A percentile compares a stretch with the other conserved stretches of the same genome.
These are phyloP conservation scores for Diplocarpon rosae DNA, from an alignment of 2,329 filamentous ascomycete genomes.

Conservation along the genomic window DNA sequence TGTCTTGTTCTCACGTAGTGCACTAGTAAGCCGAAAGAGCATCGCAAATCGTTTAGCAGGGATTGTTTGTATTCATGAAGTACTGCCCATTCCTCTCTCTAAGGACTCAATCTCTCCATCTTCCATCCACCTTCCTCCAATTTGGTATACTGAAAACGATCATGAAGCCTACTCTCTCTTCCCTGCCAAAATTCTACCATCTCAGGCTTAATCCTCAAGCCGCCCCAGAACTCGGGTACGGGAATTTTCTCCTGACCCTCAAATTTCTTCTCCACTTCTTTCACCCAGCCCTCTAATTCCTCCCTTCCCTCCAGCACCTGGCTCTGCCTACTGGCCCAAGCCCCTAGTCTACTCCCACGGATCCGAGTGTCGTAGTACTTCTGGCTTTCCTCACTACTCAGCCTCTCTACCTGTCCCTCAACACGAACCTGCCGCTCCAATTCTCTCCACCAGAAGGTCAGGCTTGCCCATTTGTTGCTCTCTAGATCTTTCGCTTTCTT, in stretches of 20 bases:
- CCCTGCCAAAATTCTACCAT: slow-evolving; percentile 96
- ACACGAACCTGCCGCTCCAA: slow-evolving; percentile 85
- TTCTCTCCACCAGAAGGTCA: slow-evolving; percentile 86
- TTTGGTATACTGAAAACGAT: slow-evolving; percentile 78
- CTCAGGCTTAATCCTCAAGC: slow-evolving; percentile 73
- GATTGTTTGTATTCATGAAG: neutral
- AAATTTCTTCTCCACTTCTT: slow-evolving; percentile 66
- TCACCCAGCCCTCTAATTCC: slow-evolving; percentile 66
- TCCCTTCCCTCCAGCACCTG: slow-evolving; percentile 60
- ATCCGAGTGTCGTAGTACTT: slow-evolving; percentile 57
- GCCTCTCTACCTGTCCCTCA: slow-evolving; percentile 62
- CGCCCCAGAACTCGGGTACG: slow-evolving; percentile 91
- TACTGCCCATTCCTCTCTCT: slow-evolving; percentile 4
- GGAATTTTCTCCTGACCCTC: slow-evolving; percentile 69
- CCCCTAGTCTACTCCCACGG: slow-evolving; percentile 73
- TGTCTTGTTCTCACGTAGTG: too few relatives aligned
- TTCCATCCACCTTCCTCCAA: slow-evolving; percentile 47
- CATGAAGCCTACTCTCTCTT: slow-evolving; percentile 77
- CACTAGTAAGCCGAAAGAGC: too few relatives aligned
- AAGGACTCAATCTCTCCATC: slow-evolving; percentile 66
- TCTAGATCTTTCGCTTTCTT: slow-evolving; percentile 56
- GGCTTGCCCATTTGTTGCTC: slow-evolving; percentile 63
- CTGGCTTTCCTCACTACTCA: slow-evolving; percentile 62
- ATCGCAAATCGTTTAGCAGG: too few relatives aligned
- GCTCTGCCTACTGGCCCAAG: slow-evolving; percentile 89